Evolutionary conservation across 2,329 filamentous ascomycete genomes (phyloP).

Genomic region (Elsinoe fawcettii): DNA sequence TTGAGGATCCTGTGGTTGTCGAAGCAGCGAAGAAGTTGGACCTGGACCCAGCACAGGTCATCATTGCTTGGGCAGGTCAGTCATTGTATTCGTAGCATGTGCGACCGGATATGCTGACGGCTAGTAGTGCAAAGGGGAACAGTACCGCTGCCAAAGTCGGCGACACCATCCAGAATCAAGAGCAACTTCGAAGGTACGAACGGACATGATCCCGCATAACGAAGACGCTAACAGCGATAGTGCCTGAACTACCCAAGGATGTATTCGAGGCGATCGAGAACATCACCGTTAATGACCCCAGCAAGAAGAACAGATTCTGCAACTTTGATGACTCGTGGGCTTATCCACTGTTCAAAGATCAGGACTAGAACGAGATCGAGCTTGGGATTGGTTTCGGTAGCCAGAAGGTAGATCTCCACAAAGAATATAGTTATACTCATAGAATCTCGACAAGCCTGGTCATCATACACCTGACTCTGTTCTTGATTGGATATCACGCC

Average conservation of each 20-base stretch:
- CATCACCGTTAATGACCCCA: constrained; percentile 6
- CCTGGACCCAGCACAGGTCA: constrained; percentile 52
- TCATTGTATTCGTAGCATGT: background rate
- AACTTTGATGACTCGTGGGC: constrained; percentile 4
- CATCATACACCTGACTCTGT: too few relatives aligned
- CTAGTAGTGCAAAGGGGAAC: constrained; percentile 51
- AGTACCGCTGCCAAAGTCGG: constrained; percentile 62
- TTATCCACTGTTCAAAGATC: constrained; percentile 30
- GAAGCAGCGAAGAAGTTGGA: constrained; percentile 51
- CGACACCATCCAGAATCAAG: constrained; percentile 56
- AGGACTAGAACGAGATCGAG: background rate
- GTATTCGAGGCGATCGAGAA: constrained; percentile 9
- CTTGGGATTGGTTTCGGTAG: too few relatives aligned
- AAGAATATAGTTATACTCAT: background rate
- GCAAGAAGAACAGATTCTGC: constrained; percentile 1
- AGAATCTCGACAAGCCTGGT: too few relatives aligned
- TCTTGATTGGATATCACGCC: too few relatives aligned
- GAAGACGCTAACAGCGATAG: background rate
- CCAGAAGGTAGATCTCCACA: background rate
- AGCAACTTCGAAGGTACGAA: constrained; percentile 51
- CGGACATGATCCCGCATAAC: background rate
- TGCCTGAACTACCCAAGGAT: constrained; percentile 1
- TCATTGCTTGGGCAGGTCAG: constrained; percentile 54
- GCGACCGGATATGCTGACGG: background rate
- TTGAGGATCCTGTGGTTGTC: constrained; percentile 52